Conservation (phyloP, 768 basidiomycete species). For the Hypsizygus marmoreus region DNA sequence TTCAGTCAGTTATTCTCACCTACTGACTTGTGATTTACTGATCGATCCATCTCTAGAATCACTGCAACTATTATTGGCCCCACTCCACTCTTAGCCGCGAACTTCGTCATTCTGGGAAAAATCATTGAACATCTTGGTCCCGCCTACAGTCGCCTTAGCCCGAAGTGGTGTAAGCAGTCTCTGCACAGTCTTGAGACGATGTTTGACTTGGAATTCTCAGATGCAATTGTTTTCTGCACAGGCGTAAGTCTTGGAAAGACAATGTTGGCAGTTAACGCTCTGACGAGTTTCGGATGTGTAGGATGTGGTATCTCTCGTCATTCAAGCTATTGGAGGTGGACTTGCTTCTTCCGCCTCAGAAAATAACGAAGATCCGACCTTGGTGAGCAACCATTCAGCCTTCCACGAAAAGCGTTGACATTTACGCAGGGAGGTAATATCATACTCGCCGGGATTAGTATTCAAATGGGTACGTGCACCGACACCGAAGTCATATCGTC, state of each 20-base stretch:
- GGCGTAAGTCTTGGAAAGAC: conserved; percentile 28
- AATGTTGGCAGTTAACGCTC: neutral
- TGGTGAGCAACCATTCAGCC: neutral
- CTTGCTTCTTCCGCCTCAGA: conserved; percentile 40
- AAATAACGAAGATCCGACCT: conserved; percentile 8
- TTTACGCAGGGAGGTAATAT: conserved; percentile 22
- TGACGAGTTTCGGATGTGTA: conserved; percentile 1
- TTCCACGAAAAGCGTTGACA: neutral
- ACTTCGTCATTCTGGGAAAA: conserved; percentile 52
- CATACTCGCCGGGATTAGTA: conserved; percentile 63
- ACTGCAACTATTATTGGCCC: conserved; percentile 50
- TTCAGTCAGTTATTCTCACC: neutral
- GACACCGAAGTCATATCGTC: neutral
- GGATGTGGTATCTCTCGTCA: conserved; percentile 61
- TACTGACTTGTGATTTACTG: neutral
- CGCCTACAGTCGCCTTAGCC: conserved; percentile 50
- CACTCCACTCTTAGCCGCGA: conserved; percentile 56
- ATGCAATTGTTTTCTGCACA: conserved; percentile 39
- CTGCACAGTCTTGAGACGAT: neutral
- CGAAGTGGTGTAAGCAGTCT: conserved; percentile 35
- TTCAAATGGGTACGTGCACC: conserved; percentile 48
- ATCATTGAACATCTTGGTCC: conserved; percentile 45
- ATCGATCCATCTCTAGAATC: conserved; percentile 36
- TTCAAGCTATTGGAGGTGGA: conserved; percentile 66
- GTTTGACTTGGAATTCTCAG: conserved; percentile 18